phyloP scores from a whole-genome alignment of 805 yeast genomes.

The Ogataea sp. region DNA sequence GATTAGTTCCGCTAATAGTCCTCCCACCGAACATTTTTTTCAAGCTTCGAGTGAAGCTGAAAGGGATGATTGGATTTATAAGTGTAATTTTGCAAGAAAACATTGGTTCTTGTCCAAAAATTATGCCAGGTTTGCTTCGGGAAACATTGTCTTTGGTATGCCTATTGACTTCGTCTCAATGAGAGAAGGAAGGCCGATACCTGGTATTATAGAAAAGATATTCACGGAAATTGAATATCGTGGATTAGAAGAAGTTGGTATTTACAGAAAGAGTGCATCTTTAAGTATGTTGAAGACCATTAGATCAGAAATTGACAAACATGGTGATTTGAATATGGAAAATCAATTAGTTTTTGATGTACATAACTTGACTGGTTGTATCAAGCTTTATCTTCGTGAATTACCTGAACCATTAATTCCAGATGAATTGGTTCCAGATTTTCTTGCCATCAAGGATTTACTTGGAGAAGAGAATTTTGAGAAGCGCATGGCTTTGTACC shows the following conservation, averaged over 20 bases:
- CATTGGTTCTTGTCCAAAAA: slow-evolving; percentile 47
- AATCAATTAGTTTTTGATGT: slow-evolving; percentile 48
- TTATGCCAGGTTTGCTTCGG: slow-evolving; percentile 14
- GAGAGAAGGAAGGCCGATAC: slow-evolving; percentile 56
- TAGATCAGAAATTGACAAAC: slow-evolving; percentile 35
- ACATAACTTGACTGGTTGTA: slow-evolving; percentile 82
- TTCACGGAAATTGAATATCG: slow-evolving; percentile 74
- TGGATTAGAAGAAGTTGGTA: slow-evolving; percentile 85
- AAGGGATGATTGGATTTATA: slow-evolving; percentile 65
- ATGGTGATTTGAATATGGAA: slow-evolving; percentile 39
- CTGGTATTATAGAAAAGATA: slow-evolving; percentile 57
- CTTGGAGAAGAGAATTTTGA: slow-evolving; percentile 11
- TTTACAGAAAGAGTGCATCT: slow-evolving; percentile 65
- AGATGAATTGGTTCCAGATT: slow-evolving; percentile 51
- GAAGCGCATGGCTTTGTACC: slow-evolving; percentile 19
- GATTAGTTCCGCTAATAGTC: slow-evolving; percentile 24
- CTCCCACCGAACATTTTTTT: slow-evolving; percentile 40
- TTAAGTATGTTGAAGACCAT: slow-evolving; percentile 36
- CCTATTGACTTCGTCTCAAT: slow-evolving; percentile 72
- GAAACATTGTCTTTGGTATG: slow-evolving; percentile 66
- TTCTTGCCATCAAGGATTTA: slow-evolving; percentile 30
- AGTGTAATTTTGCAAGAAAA: slow-evolving; percentile 36
- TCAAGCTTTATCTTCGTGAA: slow-evolving; percentile 77
- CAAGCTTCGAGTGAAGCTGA: slow-evolving; percentile 60
- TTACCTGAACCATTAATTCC: slow-evolving; percentile 79